Evolutionary conservation across 1,139 yeast species (phyloP).

Genomic region (Zygoascus hellenicus): DNA sequence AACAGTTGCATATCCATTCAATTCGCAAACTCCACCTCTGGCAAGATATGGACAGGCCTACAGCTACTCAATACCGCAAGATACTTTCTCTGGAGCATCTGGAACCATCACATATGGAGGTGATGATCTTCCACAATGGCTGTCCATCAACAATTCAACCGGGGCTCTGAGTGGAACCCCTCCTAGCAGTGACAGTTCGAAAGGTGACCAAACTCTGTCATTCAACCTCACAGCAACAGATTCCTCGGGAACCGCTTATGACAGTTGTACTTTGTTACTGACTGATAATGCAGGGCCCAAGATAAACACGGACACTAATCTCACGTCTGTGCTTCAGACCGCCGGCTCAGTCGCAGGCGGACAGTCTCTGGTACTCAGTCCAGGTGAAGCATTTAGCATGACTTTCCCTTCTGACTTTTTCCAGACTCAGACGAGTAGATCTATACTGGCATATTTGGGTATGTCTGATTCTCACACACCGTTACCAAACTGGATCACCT

Average conservation of each 20-base stretch:
- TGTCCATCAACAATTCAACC: constrained; percentile 56
- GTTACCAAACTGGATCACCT: constrained; percentile 81
- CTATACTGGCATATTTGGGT: constrained; percentile 71
- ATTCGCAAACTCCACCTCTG: constrained; percentile 79
- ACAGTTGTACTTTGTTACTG: constrained; percentile 52
- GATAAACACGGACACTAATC: constrained; percentile 15
- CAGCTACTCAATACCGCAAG: constrained; percentile 61
- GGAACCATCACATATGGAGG: constrained; percentile 49
- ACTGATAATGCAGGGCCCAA: constrained; percentile 35
- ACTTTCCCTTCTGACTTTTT: constrained; percentile 58
- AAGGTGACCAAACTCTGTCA: constrained; percentile 36
- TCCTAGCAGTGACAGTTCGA: constrained; percentile 41
- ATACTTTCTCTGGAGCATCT: constrained; percentile 53
- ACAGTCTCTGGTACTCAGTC: constrained; percentile 66
- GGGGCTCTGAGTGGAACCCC: constrained; percentile 73
- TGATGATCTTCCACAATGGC: constrained; percentile 66
- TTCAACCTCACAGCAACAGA: constrained; percentile 64
- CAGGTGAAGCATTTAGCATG: constrained; percentile 60
- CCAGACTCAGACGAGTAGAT: constrained; percentile 17
- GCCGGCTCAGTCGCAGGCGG: constrained; percentile 47
- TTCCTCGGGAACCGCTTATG: constrained; percentile 38
- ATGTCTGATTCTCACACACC: constrained; percentile 76
- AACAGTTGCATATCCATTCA: constrained; percentile 70
- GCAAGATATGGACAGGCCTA: constrained; percentile 65
- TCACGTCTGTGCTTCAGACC: constrained; percentile 20